Conservation (phyloP, 176 grass and related monocot genomes). For the Oryza glaberrima region DNA sequence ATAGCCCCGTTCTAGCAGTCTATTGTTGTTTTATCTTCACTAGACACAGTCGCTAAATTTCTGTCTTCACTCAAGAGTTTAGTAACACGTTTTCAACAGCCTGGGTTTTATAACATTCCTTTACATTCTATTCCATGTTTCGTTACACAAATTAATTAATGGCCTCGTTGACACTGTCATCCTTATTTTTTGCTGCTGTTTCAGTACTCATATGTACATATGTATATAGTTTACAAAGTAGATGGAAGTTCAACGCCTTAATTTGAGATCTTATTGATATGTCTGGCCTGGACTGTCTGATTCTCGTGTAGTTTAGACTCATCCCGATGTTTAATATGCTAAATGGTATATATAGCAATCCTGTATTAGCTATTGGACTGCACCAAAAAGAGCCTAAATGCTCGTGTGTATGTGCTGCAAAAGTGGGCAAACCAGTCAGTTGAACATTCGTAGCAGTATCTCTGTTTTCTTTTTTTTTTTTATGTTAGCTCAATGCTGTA, state of each 20-base stretch:
- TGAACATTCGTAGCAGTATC: not conserved
- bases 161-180: not conserved
- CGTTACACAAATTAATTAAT: constrained; percentile 1
- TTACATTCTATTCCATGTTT: not conserved
- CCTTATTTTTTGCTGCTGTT: not conserved
- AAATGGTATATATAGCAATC: not conserved
- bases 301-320: constrained; percentile 22
- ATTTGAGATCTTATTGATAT: constrained; percentile 9
- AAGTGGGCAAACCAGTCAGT: not conserved
- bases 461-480: no score
- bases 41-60: constrained; percentile 3
- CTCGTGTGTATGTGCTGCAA: not conserved
- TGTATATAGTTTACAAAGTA: constrained; percentile 30
- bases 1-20: not conserved
- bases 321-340: constrained; percentile 4
- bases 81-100: not conserved
- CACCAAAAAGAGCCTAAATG: not conserved
- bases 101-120: not conserved
- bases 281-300: not conserved
- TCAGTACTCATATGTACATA: constrained; percentile 12
- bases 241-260: not conserved
- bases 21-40: constrained; percentile 32
- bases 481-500: no score
- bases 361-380: constrained; percentile 4
- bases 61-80: not conserved